A percentile compares a stretch with the other conserved stretches of the same genome.
Evolutionary conservation across 2,329 filamentous ascomycete genomes (phyloP).

Genomic region (Fusarium oxysporum): DNA sequence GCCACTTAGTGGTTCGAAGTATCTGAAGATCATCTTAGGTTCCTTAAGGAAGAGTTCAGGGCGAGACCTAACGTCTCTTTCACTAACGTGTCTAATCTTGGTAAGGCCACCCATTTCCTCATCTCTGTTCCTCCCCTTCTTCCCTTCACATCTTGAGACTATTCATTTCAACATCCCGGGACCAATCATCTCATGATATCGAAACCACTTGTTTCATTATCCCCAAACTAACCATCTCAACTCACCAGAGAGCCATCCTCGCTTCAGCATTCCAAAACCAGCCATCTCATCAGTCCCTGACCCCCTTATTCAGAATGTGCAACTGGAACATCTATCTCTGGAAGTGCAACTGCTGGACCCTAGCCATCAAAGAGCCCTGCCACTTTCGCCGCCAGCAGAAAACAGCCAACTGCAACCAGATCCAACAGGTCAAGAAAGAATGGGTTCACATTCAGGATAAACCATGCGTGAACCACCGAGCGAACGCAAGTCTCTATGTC

Average conservation of each 20-base stretch:
- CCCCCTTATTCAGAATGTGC: conserved; percentile 11
- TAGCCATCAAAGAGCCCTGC: conserved; percentile 25
- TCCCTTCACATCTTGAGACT: not conserved
- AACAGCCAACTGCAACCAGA: conserved; percentile 16
- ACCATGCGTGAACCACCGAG: conserved; percentile 7
- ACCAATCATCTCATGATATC: not conserved
- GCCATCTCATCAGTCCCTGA: not conserved
- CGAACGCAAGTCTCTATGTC: not conserved
- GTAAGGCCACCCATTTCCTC: not conserved
- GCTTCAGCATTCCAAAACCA: not conserved
- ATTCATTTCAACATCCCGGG: not conserved
- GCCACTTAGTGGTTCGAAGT: not conserved
- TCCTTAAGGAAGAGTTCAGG: not conserved
- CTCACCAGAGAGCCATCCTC: not conserved
- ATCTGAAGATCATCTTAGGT: not conserved
- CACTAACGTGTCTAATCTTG: not conserved
- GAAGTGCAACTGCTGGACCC: conserved; percentile 16
- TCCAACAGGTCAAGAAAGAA: conserved; percentile 25
- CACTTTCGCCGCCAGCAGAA: conserved; percentile 19
- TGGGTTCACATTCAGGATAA: conserved; percentile 25
- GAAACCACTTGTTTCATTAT: not conserved
- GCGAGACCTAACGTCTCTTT: not conserved
- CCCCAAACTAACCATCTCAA: not conserved
- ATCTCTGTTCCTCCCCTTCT: not conserved
- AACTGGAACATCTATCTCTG: conserved; percentile 32